Conservation (phyloP, 805 yeast genomes). For the Starmerella stellata region DNA sequence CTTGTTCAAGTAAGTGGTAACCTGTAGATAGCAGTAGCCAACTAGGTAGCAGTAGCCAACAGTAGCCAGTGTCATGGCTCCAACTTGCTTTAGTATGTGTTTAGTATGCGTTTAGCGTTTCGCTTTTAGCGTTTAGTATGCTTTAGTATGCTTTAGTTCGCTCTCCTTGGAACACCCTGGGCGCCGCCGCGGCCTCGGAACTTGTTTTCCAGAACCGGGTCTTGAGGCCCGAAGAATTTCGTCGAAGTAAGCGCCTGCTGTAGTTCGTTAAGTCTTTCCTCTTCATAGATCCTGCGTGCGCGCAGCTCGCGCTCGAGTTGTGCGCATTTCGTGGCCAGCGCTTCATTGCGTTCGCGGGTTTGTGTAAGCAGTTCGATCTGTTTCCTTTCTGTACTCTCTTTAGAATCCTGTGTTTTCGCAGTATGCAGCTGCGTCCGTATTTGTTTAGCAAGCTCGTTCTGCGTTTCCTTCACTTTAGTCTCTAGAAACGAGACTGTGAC, state of each 20-base stretch:
- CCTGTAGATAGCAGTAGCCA: too few relatives aligned
- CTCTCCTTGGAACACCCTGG: conserved; percentile 12
- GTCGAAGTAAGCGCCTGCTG: conserved; percentile 14
- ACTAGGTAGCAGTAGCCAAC: too few relatives aligned
- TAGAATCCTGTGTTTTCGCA: neutral
- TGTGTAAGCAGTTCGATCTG: conserved; percentile 7
- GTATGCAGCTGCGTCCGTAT: neutral
- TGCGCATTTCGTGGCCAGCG: conserved; percentile 16
- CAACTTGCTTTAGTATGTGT: too few relatives aligned
- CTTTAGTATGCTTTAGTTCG: too few relatives aligned
- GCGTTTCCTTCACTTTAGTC: neutral
- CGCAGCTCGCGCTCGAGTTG: conserved; percentile 18
- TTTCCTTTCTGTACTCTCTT: neutral
- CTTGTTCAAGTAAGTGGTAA: too few relatives aligned
- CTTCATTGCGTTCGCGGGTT: conserved; percentile 19
- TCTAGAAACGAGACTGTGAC: neutral
- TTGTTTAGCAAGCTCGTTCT: neutral
- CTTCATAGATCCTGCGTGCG: conserved; percentile 18
- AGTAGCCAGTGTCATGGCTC: too few relatives aligned
- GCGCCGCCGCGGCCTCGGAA: conserved; percentile 17
- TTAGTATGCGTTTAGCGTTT: too few relatives aligned
- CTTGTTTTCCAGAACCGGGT: conserved; percentile 4
- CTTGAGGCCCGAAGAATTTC: conserved; percentile 6
- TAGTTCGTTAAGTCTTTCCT: conserved; percentile 18
- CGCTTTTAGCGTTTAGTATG: too few relatives aligned